Evolutionary conservation across 2,329 filamentous ascomycete species (phyloP), one percentile per base, ranked within the genome.

Genomic region (Colletotrichum sp.): DNA sequence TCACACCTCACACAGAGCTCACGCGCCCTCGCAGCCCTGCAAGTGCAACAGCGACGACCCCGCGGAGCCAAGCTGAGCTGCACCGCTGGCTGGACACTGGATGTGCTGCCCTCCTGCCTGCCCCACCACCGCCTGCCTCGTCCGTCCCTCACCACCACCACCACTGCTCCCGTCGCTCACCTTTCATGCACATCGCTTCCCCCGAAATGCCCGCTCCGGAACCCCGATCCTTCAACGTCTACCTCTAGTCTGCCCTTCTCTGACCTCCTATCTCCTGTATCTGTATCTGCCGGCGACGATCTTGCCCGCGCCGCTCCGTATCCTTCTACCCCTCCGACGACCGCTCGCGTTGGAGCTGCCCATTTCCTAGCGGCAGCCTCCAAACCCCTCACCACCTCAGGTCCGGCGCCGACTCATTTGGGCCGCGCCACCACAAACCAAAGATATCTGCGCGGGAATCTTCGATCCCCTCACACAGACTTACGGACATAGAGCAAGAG

Each of bases 41-140:
- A 49, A 49, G 44, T 68, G 55, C 55, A 27, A 49, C 55, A 30
- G n/a, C 13, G 6, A 52, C 44, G 15, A 76, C 73, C 73, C 73
- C 70, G 70, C 70, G 73, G 64, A 62, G 12, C 68, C 59, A 34
- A 71, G 71, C 71, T 55, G 63, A 39, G 71, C 55, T 63, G 63
- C 69, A 36, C 34, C 34, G 34, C 34, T 36, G 34, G 34, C 34
- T 36, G 34, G 34, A 36, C 39, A 19, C 39, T 44, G 39, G 39
- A 44, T 44, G 39, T n/a, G 39, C 39, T 49, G 19, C 39, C 39
- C 39, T 49, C 39, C 39, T 49, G 39, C 63, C 57, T 73, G 57
- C 70, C 73, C 70, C 73, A 73, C 70, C 64, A 69, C 36, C 30
- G 69, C 49, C 61, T 72, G 70, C 59, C 32, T 69, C 70, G n/a